These are phyloP conservation scores for Trichoderma sp. DNA, from an alignment of 2,329 filamentous ascomycete genomes.

Conservation along the genomic window DNA sequence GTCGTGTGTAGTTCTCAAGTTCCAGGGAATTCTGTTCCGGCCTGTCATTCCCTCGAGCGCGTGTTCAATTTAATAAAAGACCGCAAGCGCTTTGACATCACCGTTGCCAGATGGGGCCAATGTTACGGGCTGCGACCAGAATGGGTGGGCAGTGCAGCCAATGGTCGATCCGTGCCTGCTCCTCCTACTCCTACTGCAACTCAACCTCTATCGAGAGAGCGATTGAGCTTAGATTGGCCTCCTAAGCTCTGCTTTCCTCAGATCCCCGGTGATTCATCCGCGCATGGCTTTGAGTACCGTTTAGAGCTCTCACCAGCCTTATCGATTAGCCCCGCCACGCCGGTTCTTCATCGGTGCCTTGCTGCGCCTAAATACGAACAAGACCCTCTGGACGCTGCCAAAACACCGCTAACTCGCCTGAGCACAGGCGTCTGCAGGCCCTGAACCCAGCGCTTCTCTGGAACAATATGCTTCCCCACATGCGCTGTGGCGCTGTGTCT, in stretches of 20 bases:
- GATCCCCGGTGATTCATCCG: slow-evolving; percentile 6
- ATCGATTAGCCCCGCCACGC: slow-evolving; percentile 19
- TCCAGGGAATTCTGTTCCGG: background rate
- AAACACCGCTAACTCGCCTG: background rate
- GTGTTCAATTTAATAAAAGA: background rate
- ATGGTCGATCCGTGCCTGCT: background rate
- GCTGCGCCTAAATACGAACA: background rate
- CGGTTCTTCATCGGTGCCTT: slow-evolving; percentile 4
- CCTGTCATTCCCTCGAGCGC: background rate
- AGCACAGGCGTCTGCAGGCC: slow-evolving; percentile 10
- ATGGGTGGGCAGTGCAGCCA: background rate
- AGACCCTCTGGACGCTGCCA: background rate
- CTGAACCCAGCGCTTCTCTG: slow-evolving; percentile 8
- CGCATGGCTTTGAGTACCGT: slow-evolving; percentile 3
- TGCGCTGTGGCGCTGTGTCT: slow-evolving; percentile 19
- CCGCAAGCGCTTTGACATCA: background rate
- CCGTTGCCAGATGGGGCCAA: background rate
- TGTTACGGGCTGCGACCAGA: background rate
- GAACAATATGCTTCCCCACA: slow-evolving; percentile 10
- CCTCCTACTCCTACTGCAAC: background rate
- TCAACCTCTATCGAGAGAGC: background rate
- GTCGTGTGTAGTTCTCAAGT: background rate
- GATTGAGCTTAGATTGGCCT: background rate
- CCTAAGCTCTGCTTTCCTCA: background rate
- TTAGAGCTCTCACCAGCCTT: slow-evolving; percentile 9